Base-by-base conservation (phyloP, 768 basidiomycete genomes). In the Suillus tomentosus region DNA sequence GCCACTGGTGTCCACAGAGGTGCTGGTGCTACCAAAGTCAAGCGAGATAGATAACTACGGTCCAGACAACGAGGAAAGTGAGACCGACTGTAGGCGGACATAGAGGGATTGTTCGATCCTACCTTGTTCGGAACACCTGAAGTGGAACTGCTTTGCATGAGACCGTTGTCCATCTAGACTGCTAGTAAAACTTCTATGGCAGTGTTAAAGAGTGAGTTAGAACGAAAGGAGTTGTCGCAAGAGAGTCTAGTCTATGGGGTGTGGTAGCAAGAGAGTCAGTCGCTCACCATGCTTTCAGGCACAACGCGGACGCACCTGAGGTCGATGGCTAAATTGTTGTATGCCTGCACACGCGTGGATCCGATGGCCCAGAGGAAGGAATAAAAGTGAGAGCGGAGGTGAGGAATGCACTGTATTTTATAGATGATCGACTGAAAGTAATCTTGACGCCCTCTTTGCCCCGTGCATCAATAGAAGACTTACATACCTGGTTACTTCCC, bases 1-100 rank as follows among this genome's bases (percentile, higher is more conserved):
- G 50, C 71, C 66, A 24, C 22, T 61, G 57, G 51, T 68, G 24
- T 27, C 19, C 5, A 22, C 31, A 34, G 70, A 62, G 14, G 62
- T 54, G 19, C 48, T 64, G 7, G 60, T 56, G 53, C 61, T 40
- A 47, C 65, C 43, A 69, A 53, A 24, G 37, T 76, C 71, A 57
- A 73, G 51, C 5, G 76, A 68, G 48, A 74, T 66, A 54, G 62
- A 73, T 47, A 66, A 56, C 76, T 75, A 43, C 17, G 50, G 37
- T 3, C 14, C 1, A 43, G 40, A 55, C 53, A 15, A 43, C 6
- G 17, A 2, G 1, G 27, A 27, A 37, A 13, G 43, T 27, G 6
- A 43, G 22, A 45, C 15, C 5, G 37, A 56, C 14, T 56, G 22
- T 39, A 17, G 2, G 10, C 2, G 15, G 61, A 19, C 13, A 54